These are phyloP conservation scores for Phytopythium mirpurense DNA, from an alignment of 352 stramenopile genomes.

Conservation along the genomic window DNA sequence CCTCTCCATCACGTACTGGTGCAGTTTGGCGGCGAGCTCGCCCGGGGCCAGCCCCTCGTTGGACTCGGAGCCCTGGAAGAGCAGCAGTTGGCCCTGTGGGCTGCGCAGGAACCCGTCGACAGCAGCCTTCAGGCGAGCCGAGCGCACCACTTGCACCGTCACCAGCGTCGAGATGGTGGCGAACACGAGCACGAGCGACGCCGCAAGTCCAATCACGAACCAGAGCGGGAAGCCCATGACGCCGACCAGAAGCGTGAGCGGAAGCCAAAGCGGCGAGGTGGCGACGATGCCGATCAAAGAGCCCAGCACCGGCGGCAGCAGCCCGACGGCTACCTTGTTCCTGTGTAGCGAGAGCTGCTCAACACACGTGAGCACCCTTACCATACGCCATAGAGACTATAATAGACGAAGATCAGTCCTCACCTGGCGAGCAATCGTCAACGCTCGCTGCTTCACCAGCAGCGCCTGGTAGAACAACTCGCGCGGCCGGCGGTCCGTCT, in stretches of 20 bases:
- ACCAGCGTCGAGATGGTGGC: constrained; percentile 45
- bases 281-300: constrained; percentile 36
- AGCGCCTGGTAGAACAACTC: constrained; percentile 35
- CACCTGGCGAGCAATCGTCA: constrained; percentile 38
- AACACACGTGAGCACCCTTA: background rate
- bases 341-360: constrained; percentile 49
- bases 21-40: constrained; percentile 23
- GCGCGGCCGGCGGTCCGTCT: constrained; percentile 37
- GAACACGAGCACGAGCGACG: constrained; percentile 41
- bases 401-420: background rate
- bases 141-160: constrained; percentile 40
- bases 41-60: constrained; percentile 22
- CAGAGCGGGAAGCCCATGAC: constrained; percentile 61
- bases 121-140: constrained; percentile 35
- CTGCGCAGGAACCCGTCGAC: constrained; percentile 41
- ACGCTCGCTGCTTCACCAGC: constrained; percentile 29
- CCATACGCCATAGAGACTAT: too few species aligned
- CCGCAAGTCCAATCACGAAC: constrained; percentile 36
- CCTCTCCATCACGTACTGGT: constrained; percentile 48
- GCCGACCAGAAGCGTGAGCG: constrained; percentile 44
- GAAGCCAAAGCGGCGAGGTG: constrained; percentile 53
- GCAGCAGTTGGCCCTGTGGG: constrained; percentile 50
- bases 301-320: constrained; percentile 41
- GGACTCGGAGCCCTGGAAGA: constrained; percentile 46
- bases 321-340: constrained; percentile 43